Percentiles rank a stretch among this genome's conserved stretches.
phyloP scores from a whole-genome alignment of 2,329 filamentous ascomycete genomes.

The Pseudogymnoascus sp. region DNA sequence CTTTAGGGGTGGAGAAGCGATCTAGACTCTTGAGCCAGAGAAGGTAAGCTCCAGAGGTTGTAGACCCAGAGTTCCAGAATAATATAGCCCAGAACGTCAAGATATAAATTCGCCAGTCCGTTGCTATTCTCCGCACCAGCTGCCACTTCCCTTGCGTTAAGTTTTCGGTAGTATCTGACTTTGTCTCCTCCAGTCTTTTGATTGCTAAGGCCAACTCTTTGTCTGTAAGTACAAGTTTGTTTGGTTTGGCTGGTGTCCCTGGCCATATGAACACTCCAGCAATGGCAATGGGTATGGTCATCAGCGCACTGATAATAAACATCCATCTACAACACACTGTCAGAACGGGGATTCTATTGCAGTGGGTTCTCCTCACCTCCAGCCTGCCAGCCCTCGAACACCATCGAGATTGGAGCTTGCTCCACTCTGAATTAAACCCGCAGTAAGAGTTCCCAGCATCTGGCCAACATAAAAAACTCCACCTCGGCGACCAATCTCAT shows the following conservation, averaged over 20 bases:
- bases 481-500: conserved; percentile 24
- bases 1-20: conserved; percentile 37
- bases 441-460: conserved; percentile 23
- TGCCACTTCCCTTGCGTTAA: conserved; percentile 25
- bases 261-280: conserved; percentile 45
- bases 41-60: conserved; percentile 42
- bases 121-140: conserved; percentile 30
- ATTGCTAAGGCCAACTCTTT: conserved; percentile 41
- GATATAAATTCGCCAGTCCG: conserved; percentile 42
- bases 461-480: conserved; percentile 23
- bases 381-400: conserved; percentile 25
- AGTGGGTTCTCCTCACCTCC: conserved; percentile 23
- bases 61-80: conserved; percentile 51
- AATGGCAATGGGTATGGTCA: conserved; percentile 48
- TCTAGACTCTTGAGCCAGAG: conserved; percentile 52
- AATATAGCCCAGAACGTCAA: conserved; percentile 45
- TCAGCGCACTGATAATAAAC: conserved; percentile 46
- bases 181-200: conserved; percentile 37
- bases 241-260: conserved; percentile 44
- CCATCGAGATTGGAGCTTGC: conserved; percentile 19
- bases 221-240: conserved; percentile 39
- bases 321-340: conserved; percentile 47
- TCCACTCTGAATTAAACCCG: conserved; percentile 22
- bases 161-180: conserved; percentile 35
- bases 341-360: conserved; percentile 19